These are phyloP conservation scores for Aspergillus haitiensis DNA, from an alignment of 495 filamentous ascomycete species.

Conservation along the genomic window DNA sequence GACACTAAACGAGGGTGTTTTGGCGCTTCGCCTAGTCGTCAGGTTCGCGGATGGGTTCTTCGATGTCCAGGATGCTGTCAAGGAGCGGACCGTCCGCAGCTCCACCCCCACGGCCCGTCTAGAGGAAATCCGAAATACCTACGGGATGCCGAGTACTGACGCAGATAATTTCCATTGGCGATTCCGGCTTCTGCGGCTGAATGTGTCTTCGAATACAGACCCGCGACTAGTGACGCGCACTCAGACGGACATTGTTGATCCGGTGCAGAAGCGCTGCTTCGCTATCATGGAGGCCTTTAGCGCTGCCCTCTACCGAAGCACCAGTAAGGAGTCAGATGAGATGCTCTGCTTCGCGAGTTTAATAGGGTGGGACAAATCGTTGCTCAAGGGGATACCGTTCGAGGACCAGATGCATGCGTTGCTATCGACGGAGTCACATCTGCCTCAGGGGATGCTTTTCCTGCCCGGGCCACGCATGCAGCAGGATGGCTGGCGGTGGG, in stretches of 20 bases:
- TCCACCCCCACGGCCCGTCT: not conserved
- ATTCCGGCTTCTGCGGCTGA: constrained; percentile 4
- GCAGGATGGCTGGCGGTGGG: constrained; percentile 12
- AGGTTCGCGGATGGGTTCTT: constrained; percentile 10
- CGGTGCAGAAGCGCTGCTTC: constrained; percentile 5
- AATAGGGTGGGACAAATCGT: constrained; percentile 9
- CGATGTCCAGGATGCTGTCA: constrained; percentile 1
- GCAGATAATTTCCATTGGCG: constrained; percentile 13
- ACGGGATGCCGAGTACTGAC: constrained; percentile 5
- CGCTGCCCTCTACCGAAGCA: constrained; percentile 7
- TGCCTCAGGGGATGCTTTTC: constrained; percentile 13
- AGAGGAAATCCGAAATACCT: not conserved
- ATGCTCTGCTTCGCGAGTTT: constrained; percentile 14
- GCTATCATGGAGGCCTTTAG: constrained; percentile 14
- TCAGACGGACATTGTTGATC: not conserved
- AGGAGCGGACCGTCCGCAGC: no score
- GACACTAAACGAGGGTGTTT: constrained; percentile 10
- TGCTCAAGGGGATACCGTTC: constrained; percentile 8
- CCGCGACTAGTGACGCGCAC: constrained; percentile 4
- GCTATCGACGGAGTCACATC: not conserved
- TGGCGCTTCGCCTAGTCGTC: not conserved
- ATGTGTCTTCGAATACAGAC: constrained; percentile 10
- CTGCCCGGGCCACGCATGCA: constrained; percentile 7
- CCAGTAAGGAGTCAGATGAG: constrained; percentile 13
- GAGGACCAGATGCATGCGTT: constrained; percentile 14